Conservation (phyloP, 2,329 filamentous ascomycete genomes). For the Epicoccum sorghinum region DNA sequence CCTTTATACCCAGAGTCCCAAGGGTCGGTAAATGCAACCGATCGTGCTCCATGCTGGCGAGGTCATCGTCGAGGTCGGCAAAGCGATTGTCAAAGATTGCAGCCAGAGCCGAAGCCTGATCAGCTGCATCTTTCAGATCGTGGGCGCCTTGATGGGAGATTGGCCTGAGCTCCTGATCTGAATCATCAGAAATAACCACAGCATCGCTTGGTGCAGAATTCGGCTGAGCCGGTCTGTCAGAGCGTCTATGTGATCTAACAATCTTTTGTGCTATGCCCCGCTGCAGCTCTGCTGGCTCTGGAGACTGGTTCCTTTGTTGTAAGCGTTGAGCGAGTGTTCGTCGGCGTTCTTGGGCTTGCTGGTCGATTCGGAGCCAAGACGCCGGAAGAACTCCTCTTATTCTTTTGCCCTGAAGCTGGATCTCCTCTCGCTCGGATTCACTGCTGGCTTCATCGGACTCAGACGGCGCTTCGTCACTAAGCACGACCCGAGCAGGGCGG, state of each 20-base stretch:
- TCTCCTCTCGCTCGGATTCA: constrained; percentile 40
- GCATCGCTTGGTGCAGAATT: constrained; percentile 22
- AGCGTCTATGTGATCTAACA: constrained; percentile 17
- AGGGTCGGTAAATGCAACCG: constrained; percentile 47
- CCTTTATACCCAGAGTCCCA: constrained; percentile 26
- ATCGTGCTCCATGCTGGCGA: constrained; percentile 54
- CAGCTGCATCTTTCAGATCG: constrained; percentile 26
- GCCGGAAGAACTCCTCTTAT: constrained; percentile 58
- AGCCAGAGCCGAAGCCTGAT: constrained; percentile 29
- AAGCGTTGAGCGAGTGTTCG: constrained; percentile 24
- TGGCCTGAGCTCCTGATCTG: constrained; percentile 27
- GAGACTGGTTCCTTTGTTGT: constrained; percentile 21
- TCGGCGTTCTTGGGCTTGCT: constrained; percentile 41
- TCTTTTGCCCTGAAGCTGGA: constrained; percentile 44
- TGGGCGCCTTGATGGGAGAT: constrained; percentile 3
- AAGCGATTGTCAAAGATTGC: constrained; percentile 35
- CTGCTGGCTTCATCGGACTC: constrained; percentile 26
- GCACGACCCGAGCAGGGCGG: constrained; percentile 21
- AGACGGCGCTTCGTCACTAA: constrained; percentile 30
- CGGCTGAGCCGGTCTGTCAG: background rate
- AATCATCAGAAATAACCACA: constrained; percentile 47
- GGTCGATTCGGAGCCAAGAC: constrained; percentile 57
- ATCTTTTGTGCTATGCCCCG: constrained; percentile 43
- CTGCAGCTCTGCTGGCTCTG: constrained; percentile 34
- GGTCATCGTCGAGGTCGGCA: constrained; percentile 31